Conservation (phyloP, 108 stramenopile species). For the Cyclostephanos tholiformis region DNA sequence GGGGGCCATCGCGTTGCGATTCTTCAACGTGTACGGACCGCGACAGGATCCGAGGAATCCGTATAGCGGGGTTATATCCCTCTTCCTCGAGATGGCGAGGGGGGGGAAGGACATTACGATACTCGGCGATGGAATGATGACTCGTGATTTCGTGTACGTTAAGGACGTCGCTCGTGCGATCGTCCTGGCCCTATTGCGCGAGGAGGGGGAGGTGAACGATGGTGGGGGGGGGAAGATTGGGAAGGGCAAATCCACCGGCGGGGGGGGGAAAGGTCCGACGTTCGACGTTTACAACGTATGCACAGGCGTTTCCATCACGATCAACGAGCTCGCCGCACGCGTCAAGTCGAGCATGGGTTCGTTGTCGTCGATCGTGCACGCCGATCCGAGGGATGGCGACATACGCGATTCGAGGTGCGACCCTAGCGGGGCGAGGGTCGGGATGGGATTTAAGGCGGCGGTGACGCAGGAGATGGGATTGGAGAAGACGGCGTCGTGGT, state of each 20-base stretch:
- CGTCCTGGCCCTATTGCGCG: slow-evolving; percentile 55
- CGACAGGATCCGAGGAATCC: slow-evolving; percentile 78
- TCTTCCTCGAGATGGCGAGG: slow-evolving; percentile 76
- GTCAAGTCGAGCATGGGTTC: slow-evolving; percentile 66
- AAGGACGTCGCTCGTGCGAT: slow-evolving; percentile 95
- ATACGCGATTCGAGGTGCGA: slow-evolving; percentile 50
- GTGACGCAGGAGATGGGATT: slow-evolving; percentile 43
- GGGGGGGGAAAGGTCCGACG: slow-evolving; percentile 38
- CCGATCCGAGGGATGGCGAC: slow-evolving; percentile 43
- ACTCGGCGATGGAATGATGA: slow-evolving; percentile 96
- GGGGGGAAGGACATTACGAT: slow-evolving; percentile 85
- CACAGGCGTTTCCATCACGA: slow-evolving; percentile 69
- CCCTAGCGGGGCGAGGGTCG: slow-evolving; percentile 21
- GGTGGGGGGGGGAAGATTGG: not conserved
- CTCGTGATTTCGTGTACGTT: slow-evolving; percentile 96
- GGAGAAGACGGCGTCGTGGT: slow-evolving; percentile 50
- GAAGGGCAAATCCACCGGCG: too few relatives aligned
- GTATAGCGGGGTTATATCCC: slow-evolving; percentile 42
- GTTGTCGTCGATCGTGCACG: slow-evolving; percentile 40
- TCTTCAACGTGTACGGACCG: slow-evolving; percentile 90
- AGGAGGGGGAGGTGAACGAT: not conserved
- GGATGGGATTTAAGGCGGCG: slow-evolving; percentile 36
- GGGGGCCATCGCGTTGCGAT: slow-evolving; percentile 68
- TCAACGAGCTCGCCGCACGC: slow-evolving; percentile 66
- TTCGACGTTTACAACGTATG: slow-evolving; percentile 85